Evolutionary conservation across 805 yeast genomes (phyloP).

Genomic region (Wickerhamia fluorescens): DNA sequence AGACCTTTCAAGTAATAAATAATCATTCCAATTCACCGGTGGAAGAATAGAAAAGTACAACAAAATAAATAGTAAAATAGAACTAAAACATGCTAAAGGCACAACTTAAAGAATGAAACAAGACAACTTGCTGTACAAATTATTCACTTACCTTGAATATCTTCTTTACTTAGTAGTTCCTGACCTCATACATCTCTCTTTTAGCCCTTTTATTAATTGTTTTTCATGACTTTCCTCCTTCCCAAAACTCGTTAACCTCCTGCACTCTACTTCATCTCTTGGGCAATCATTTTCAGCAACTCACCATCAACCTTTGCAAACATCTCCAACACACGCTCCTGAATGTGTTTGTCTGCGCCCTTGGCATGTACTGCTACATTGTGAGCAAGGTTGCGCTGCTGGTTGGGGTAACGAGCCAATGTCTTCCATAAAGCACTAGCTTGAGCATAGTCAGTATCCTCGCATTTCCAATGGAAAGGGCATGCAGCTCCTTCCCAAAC

Average conservation of each 20-base stretch:
- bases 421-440: slow-evolving; percentile 75
- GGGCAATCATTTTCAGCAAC: slow-evolving; percentile 54
- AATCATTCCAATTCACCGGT: too few species aligned
- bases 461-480: slow-evolving; percentile 79
- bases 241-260: too few species aligned
- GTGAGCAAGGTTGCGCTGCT: slow-evolving; percentile 76
- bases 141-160: too few species aligned
- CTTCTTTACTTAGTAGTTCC: not conserved
- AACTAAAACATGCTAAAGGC: too few species aligned
- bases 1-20: too few species aligned
- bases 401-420: slow-evolving; percentile 69
- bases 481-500: slow-evolving; percentile 76
- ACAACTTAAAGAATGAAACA: too few species aligned
- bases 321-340: slow-evolving; percentile 71
- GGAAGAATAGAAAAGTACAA: too few species aligned
- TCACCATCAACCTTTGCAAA: slow-evolving; percentile 66
- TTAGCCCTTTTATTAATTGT: not conserved
- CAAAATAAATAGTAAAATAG: too few species aligned
- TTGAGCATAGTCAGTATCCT: slow-evolving; percentile 72
- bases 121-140: too few species aligned
- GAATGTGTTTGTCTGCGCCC: slow-evolving; percentile 67
- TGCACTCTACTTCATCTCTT: slow-evolving; percentile 31
- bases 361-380: slow-evolving; percentile 72
- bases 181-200: not conserved
- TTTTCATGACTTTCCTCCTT: not conserved